These are phyloP conservation scores for Zygoascus sp. DNA, from an alignment of 1,139 yeast species.

Conservation along the genomic window DNA sequence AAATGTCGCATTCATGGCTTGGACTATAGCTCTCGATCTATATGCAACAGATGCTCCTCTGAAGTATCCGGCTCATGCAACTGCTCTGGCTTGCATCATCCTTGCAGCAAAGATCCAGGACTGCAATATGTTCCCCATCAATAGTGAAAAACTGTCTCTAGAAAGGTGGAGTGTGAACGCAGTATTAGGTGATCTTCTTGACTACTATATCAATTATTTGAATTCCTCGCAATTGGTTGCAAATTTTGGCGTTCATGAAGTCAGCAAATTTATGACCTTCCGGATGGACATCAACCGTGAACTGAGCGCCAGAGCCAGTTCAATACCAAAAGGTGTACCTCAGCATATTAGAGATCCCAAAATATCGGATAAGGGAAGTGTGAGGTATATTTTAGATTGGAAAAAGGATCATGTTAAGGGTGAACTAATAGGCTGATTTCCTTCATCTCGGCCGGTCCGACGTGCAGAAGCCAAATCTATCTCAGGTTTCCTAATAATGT, in stretches of 20 bases:
- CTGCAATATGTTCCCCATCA: slow-evolving; percentile 26
- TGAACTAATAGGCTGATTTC: slow-evolving; percentile 18
- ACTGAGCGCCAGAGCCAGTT: slow-evolving; percentile 5
- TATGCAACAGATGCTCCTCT: slow-evolving; percentile 68
- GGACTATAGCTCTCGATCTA: slow-evolving; percentile 73
- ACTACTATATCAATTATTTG: slow-evolving; percentile 38
- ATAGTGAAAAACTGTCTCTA: slow-evolving; percentile 23
- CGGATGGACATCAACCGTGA: slow-evolving; percentile 25
- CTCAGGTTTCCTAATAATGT: too few relatives aligned
- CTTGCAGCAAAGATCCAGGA: slow-evolving; percentile 44
- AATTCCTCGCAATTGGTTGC: slow-evolving; percentile 20
- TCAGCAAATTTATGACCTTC: slow-evolving; percentile 21
- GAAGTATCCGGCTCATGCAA: slow-evolving; percentile 73
- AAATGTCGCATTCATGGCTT: slow-evolving; percentile 44
- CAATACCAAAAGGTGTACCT: slow-evolving; percentile 7
- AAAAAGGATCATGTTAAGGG: slow-evolving; percentile 25
- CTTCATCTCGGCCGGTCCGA: slow-evolving; percentile 34
- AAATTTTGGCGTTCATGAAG: slow-evolving; percentile 13
- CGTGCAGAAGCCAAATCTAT: too few relatives aligned
- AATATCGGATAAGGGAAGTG: slow-evolving; percentile 29
- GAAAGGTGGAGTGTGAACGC: slow-evolving; percentile 47
- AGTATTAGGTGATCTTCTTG: slow-evolving; percentile 57
- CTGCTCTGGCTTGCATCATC: slow-evolving; percentile 64
- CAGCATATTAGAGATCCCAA: slow-evolving; percentile 26
- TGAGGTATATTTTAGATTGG: slow-evolving; percentile 32